Evolutionary conservation across 257 asterid genomes (phyloP).

Genomic region (Linderniella brevidens): DNA sequence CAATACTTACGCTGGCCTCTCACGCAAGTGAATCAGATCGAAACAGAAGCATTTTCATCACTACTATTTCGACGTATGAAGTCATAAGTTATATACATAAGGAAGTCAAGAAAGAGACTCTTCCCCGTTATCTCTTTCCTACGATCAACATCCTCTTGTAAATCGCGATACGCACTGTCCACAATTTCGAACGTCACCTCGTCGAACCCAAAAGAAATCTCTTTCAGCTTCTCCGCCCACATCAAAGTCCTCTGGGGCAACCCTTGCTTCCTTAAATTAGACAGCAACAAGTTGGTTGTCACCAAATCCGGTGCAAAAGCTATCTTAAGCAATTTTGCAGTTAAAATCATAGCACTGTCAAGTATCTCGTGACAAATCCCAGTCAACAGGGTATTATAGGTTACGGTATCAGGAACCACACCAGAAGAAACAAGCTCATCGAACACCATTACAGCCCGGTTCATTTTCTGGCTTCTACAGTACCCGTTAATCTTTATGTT

Average conservation of each 20-base stretch:
- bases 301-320: slow-evolving; percentile 74
- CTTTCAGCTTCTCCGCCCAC: slow-evolving; percentile 81
- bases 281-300: slow-evolving; percentile 55
- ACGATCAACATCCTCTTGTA: slow-evolving; percentile 29
- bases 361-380: slow-evolving; percentile 63
- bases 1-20: slow-evolving; percentile 16
- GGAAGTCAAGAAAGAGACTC: slow-evolving; percentile 69
- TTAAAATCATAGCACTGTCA: slow-evolving; percentile 75
- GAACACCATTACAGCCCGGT: slow-evolving; percentile 51
- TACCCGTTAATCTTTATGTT: slow-evolving; percentile 67
- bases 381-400: slow-evolving; percentile 69
- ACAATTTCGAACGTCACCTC: slow-evolving; percentile 50
- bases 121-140: slow-evolving; percentile 35
- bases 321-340: slow-evolving; percentile 75
- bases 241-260: slow-evolving; percentile 54
- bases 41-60: slow-evolving; percentile 14
- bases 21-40: slow-evolving; percentile 14
- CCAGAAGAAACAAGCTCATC: slow-evolving; percentile 67
- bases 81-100: slow-evolving; percentile 76
- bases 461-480: slow-evolving; percentile 51
- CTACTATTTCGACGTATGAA: slow-evolving; percentile 30
- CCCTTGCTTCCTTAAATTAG: slow-evolving; percentile 77
- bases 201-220: slow-evolving; percentile 66
- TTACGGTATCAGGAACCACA: slow-evolving; percentile 65
- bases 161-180: slow-evolving; percentile 42